Evolutionary conservation across 2,329 filamentous ascomycete genomes (phyloP), one percentile per base, ranked within the genome.

Genomic region (Trichoderma sp.): DNA sequence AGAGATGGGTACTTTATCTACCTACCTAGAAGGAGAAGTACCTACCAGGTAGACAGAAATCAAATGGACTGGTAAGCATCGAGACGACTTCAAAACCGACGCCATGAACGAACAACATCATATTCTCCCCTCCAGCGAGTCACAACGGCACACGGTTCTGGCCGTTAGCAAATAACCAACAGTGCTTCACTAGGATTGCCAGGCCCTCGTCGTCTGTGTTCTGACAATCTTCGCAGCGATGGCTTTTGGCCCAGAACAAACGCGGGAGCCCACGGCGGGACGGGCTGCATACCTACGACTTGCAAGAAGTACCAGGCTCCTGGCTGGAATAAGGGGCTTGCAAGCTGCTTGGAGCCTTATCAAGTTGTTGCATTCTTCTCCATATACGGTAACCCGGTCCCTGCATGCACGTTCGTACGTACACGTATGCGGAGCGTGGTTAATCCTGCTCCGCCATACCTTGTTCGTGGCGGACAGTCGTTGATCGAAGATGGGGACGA

Each of bases 91-190:
- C 7, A 24, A 50, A 41, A 26, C 2, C 30, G 14, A 21, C 19
- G 21, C 30, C 30, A 10, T 12, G n/a, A 34, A n/a, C 10, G 9
- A 45, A 19, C 7, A 7, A 45, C 15, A 19, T 30, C 30, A 19
- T 17, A 17, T 14, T 14, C 43, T 45, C 17, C 9, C 44, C 19
- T 21, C 34, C 56, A 39, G 50, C 60, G 50, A 63, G 51, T 54
- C 41, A 28, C 58, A 41, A 39, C 7, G 26, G 21, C 5, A 47
- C 26, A 63, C 55, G 41, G 39, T 14, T 41, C 51, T 39, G 60
- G 15, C 58, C 58, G 44, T 63, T 14, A 55, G 26, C 48, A 34
- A 55, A 63, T 63, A 15, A 41, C 3, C 43, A 43, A 7, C 45
- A 39, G 28, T 28, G 28, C 28, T 41, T 39, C 39, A 51, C 26